Evolutionary conservation across 1,284 basidiomycete genomes (phyloP), one percentile per base, ranked within the genome.

Genomic region (Acaromyces ingoldii): DNA sequence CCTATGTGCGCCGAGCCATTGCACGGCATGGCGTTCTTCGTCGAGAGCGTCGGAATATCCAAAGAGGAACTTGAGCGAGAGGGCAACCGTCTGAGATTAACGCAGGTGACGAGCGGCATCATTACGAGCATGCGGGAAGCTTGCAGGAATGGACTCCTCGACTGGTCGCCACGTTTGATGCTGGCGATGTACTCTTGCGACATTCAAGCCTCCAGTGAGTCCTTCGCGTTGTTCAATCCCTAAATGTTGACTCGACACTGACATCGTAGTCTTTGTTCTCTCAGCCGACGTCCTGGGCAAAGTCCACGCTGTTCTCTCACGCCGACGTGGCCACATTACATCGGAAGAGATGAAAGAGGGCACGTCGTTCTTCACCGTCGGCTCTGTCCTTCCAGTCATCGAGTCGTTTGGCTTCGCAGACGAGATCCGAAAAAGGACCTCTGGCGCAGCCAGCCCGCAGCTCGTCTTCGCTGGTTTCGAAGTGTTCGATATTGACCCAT

Each of bases 291-390:
- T 97, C 0, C 82, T 98, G 37, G 95, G 95, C 6, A 98, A 96
- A 76, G 91, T 98, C 0, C 98, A 98, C 68, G 93, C 85, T 2
- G 95, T 98, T 13, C 87, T 98, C 1, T 85, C 92, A 0, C 85
- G 86, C 71, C 83, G 95, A 54, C 82, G 91, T 49, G 95, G 95
- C 1, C 82, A 88, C 49, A 93, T 99, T 61, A 83, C 93, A 6
- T 87, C 89, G 6, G 95, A 98, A 75, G 95, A 98, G 77, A 96
- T 98, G 90, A 96, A 93, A 75, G 92, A 98, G 74, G 92, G 95
- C 0, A 97, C 92, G 0, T 82, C 86, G 0, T 95, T 96, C 77
- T 97, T 98, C 78, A 91, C 86, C 4, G 85, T 98, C 28, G 84
- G 85, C 6, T 87, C 92, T 0, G 79, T 92, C 57, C 77, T 98